Evolutionary conservation across 768 basidiomycete species (phyloP).

Genomic region (Amanita fuliginea): DNA sequence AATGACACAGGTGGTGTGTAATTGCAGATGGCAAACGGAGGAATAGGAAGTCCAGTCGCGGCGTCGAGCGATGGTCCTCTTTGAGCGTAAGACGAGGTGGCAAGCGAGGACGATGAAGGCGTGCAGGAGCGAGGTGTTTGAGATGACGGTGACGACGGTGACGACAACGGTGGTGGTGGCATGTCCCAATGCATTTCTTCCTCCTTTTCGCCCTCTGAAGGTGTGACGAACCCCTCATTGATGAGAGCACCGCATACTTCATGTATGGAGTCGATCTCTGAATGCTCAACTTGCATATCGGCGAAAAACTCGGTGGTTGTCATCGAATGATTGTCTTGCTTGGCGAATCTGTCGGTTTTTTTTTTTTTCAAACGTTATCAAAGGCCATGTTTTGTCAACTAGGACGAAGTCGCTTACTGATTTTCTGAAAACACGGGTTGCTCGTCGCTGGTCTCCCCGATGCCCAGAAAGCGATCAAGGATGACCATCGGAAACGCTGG

Average conservation of each 20-base stretch:
- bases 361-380: too few species aligned
- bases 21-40: not conserved
- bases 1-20: not conserved
- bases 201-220: not conserved
- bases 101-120: not conserved
- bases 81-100: not conserved
- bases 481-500: not conserved
- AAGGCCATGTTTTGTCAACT: too few species aligned
- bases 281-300: not conserved
- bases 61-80: not conserved
- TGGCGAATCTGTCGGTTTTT: not conserved
- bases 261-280: not conserved
- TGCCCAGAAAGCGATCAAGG: slow-evolving; percentile 1
- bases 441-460: not conserved
- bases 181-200: not conserved
- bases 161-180: too few species aligned
- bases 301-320: slow-evolving; percentile 1
- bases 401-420: not conserved
- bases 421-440: not conserved
- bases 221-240: not conserved
- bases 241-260: not conserved
- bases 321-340: not conserved
- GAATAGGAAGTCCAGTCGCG: not conserved
- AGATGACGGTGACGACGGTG: not conserved
- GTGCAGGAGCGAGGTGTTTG: not conserved